Conservation (phyloP, 1,284 basidiomycete species). For the Malassezia japonica region DNA sequence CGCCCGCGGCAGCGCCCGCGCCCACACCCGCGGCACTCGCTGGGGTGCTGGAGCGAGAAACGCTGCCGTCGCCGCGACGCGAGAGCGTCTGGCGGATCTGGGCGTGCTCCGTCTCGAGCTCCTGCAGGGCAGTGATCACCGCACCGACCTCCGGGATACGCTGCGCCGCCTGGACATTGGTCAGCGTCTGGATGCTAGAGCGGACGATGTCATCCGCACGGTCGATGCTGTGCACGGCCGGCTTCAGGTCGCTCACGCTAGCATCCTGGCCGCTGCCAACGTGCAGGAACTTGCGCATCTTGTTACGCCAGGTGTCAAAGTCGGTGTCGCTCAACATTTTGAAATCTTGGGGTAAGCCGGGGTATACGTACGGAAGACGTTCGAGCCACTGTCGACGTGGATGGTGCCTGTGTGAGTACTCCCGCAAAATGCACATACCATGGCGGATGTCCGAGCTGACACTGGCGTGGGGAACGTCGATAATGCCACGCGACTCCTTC, state of each 20-base stretch:
- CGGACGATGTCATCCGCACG: constrained; percentile 28
- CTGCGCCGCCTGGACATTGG: neutral
- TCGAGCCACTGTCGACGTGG: constrained; percentile 43
- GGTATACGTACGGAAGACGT: constrained; percentile 34
- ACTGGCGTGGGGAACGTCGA: constrained; percentile 44
- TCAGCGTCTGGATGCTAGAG: constrained; percentile 17
- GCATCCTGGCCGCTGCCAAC: constrained; percentile 22
- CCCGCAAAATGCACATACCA: constrained; percentile 10
- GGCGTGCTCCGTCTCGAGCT: constrained; percentile 7
- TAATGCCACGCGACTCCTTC: constrained; percentile 36
- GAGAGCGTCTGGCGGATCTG: constrained; percentile 5
- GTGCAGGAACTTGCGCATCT: constrained; percentile 40
- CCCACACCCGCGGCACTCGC: neutral
- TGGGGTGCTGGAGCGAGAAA: constrained; percentile 1
- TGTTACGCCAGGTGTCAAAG: constrained; percentile 38
- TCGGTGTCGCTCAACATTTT: constrained; percentile 39
- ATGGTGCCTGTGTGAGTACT: constrained; percentile 27
- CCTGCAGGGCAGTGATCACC: constrained; percentile 2
- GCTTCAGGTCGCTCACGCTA: constrained; percentile 26
- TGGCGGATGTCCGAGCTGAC: constrained; percentile 41
- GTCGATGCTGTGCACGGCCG: constrained; percentile 13
- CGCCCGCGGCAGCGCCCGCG: neutral
- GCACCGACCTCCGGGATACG: neutral
- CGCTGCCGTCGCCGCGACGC: neutral
- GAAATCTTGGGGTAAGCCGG: constrained; percentile 21